Evolutionary conservation across 1,284 basidiomycete genomes (phyloP), one percentile per base, ranked within the genome.

Genomic region (Apiotrichum gamsii): DNA sequence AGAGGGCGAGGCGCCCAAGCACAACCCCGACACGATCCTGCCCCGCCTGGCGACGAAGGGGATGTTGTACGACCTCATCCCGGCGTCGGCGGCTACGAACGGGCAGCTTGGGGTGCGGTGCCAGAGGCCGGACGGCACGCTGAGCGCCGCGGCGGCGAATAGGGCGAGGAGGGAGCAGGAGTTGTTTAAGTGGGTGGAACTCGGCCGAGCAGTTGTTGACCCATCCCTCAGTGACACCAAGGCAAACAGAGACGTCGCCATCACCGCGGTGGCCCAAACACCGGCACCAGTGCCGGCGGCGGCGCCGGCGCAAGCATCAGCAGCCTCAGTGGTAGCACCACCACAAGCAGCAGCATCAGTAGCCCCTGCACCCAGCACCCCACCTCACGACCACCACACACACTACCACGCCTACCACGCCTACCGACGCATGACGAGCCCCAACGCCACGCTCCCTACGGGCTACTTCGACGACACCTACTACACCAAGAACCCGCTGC

Each of bases 61-160:
- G 5, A 44, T 47, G 41, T 16, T 51, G 32, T 51, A 47, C 19
- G 49, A 51, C 37, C 45, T 51, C 20, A 38, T 51, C 6, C 49
- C 49, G 5, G 10, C 18, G 1, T 3, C 33, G 3, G 48, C 48
- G 1, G 15, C 39, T 19, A 31, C 35, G 15, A 23, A 28, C 19
- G 21, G 36, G 19, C 49, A 51, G 45, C 13, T 47, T 2, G 44
- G 15, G 4, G 29, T 20, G 9, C 44, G 49, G 13, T 51, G 49
- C 21, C 36, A 35, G 20, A 44, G 49, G 20, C 49, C 49, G 5
- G 34, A 36, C 3, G 34, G 28, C 23, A 45, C 49, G 2, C 16
- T 51, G n/a, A n/a, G 24, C 8, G 49, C 49, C 2, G 49, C 45
- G 3, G 32, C 21, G 4, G 45, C 31, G 1, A 46, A 45, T 28